Percentiles rank a stretch among this genome's conserved stretches.
phyloP scores from a whole-genome alignment of 116 monocot species.

The Thalassia testudinum region DNA sequence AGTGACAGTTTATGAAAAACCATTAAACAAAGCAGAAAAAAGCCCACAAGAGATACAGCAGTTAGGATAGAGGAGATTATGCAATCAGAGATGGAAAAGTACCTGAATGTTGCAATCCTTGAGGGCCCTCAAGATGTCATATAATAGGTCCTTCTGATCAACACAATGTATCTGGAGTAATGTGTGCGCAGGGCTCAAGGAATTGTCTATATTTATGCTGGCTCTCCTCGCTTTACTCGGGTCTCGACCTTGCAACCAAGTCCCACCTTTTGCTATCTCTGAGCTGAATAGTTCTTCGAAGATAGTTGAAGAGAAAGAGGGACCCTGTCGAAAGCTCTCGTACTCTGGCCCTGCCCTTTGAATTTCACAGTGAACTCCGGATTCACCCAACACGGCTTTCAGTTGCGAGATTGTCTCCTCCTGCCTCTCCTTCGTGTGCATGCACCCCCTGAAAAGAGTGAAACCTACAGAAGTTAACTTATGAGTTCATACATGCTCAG shows the following conservation, averaged over 20 bases:
- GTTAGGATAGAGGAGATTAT: neutral
- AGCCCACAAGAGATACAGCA: neutral
- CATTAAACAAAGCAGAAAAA: no score
- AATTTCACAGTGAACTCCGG: slow-evolving; percentile 35
- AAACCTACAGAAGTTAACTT: no score
- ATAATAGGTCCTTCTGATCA: slow-evolving; percentile 76
- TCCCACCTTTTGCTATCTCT: slow-evolving; percentile 27
- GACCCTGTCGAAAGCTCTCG: slow-evolving; percentile 44
- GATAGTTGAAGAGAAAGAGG: slow-evolving; percentile 37
- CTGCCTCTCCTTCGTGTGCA: slow-evolving; percentile 42
- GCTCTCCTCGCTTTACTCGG: slow-evolving; percentile 36
- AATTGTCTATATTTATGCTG: slow-evolving; percentile 52
- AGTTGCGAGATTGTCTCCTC: slow-evolving; percentile 28
- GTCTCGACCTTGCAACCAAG: slow-evolving; percentile 19
- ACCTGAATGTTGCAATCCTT: slow-evolving; percentile 84
- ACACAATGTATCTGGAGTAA: slow-evolving; percentile 67
- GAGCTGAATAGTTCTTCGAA: slow-evolving; percentile 34
- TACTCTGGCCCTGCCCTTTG: slow-evolving; percentile 15
- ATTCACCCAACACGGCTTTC: slow-evolving; percentile 24
- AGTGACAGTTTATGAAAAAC: no score
- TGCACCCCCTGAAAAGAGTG: slow-evolving; percentile 21
- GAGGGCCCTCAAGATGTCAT: slow-evolving; percentile 72
- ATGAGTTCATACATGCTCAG: no score
- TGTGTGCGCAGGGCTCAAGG: slow-evolving; percentile 59
- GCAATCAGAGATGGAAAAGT: neutral